Base-by-base conservation (phyloP, 768 basidiomycete genomes). In the Pluteus cervinus region DNA sequence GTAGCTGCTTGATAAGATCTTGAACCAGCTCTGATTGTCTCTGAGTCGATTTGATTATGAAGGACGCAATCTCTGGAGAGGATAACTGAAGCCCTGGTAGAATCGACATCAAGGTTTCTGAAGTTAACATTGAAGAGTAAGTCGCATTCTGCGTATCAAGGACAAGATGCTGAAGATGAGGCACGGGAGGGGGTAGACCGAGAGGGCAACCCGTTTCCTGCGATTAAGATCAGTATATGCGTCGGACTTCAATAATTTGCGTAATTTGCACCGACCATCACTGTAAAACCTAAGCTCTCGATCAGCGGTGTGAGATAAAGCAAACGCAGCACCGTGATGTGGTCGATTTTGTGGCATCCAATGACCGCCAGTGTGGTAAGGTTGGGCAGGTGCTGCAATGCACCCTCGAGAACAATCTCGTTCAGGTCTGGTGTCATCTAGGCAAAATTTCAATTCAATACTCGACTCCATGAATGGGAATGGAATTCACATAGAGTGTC, bases 341-440 rank as follows among this genome's bases (percentile, higher is more conserved):
- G 79, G 29, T 76, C 68, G 23, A 81, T 52, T 41, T 74, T 73
- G 5, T 69, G 55, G 52, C 85, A 86, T 4, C 64, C 66, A 20
- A 84, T 51, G 18, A 86, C 54, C 53, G 86, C 80, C 3, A 87
- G 62, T 4, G 71, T 73, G 7, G 58, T 56, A 7, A 87, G 65
- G 18, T 60, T 56, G 0, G 81, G 75, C 0, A 85, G 62, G 5
- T 73, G 62, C 11, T 50, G 34, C 7, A 86, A 55, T 2, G 66
- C 65, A 21, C 58, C 39, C 28, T 70, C 65, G 28, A 86, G 61
- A 4, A 79, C 60, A 24, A 48, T 47, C 26, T 68, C 66, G 50
- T 81, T 77, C 23, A 82, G 53, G 15, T 78, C 70, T 24, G 60
- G 65, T 3, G 73, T 68, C 62, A 69, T 71, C 85, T 87, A 46